Percentiles rank a stretch among this genome's conserved stretches.
These are phyloP conservation scores for Melastoma malabathricum DNA, from an alignment of 345 rosid genomes.

Conservation along the genomic window DNA sequence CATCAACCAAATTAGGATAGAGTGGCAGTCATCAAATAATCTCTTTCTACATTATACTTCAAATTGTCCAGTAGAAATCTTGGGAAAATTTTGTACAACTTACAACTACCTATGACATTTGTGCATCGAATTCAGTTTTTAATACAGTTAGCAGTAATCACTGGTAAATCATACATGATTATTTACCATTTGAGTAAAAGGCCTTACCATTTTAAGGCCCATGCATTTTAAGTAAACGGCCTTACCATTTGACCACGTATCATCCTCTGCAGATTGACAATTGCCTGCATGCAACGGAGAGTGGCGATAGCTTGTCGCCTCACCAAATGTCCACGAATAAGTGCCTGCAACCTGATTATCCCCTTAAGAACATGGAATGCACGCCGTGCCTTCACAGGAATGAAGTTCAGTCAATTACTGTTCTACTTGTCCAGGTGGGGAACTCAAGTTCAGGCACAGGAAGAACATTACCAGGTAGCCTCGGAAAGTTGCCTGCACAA, in stretches of 20 bases:
- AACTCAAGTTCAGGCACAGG: background rate
- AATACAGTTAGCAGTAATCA: too few relatives aligned
- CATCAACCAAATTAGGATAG: too few relatives aligned
- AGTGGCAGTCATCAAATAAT: too few relatives aligned
- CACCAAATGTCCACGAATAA: conserved; percentile 89
- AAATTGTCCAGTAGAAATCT: too few relatives aligned
- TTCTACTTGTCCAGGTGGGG: background rate
- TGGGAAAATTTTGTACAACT: too few relatives aligned
- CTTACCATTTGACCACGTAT: conserved; percentile 56
- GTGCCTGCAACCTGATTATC: conserved; percentile 92
- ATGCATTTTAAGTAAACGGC: conserved; percentile 6
- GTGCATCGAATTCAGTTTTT: too few relatives aligned
- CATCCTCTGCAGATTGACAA: conserved; percentile 72
- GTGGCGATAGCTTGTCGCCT: conserved; percentile 87
- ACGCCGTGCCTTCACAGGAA: conserved; percentile 67
- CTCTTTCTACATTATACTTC: too few relatives aligned
- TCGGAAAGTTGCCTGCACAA: conserved; percentile 11
- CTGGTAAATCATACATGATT: too few relatives aligned
- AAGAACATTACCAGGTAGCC: conserved; percentile 12
- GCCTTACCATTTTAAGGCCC: conserved; percentile 27
- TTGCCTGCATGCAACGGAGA: conserved; percentile 58
- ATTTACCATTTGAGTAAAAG: background rate
- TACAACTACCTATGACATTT: too few relatives aligned
- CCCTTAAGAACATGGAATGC: conserved; percentile 94
- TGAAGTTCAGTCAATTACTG: background rate